phyloP scores from a whole-genome alignment of 2,329 filamentous ascomycete species.

The Penicillium sp. region DNA sequence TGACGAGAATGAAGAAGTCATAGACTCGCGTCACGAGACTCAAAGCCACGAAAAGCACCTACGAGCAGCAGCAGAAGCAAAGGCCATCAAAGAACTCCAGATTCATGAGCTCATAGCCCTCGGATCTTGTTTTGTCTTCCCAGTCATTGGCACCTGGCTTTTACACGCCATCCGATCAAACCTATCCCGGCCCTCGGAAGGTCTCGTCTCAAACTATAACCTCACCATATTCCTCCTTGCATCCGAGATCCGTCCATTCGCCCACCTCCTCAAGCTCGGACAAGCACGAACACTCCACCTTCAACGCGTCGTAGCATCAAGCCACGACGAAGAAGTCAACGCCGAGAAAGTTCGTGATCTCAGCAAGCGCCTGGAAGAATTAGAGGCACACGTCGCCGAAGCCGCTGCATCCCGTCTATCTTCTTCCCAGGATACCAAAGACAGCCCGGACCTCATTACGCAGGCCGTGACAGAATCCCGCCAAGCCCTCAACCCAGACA shows the following conservation, averaged over 20 bases:
- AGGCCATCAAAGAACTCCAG: slow-evolving; percentile 66
- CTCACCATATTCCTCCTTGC: slow-evolving; percentile 86
- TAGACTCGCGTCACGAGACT: slow-evolving; percentile 10
- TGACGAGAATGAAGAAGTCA: slow-evolving; percentile 31
- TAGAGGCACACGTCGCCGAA: slow-evolving; percentile 64
- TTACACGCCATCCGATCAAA: slow-evolving; percentile 80
- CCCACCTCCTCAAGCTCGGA: slow-evolving; percentile 79
- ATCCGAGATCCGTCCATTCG: slow-evolving; percentile 80
- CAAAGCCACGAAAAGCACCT: slow-evolving; percentile 14
- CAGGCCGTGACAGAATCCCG: slow-evolving; percentile 60
- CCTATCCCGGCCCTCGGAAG: slow-evolving; percentile 80
- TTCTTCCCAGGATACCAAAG: slow-evolving; percentile 36
- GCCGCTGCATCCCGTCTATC: slow-evolving; percentile 33
- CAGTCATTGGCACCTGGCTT: slow-evolving; percentile 77
- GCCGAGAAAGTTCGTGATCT: slow-evolving; percentile 57
- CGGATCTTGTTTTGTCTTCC: slow-evolving; percentile 76
- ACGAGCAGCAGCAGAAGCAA: slow-evolving; percentile 27
- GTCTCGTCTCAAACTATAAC: slow-evolving; percentile 89
- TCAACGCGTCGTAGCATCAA: slow-evolving; percentile 66
- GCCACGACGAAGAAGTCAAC: slow-evolving; percentile 40
- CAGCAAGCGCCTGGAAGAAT: slow-evolving; percentile 66
- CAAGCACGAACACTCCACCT: slow-evolving; percentile 78
- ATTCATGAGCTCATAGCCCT: slow-evolving; percentile 76
- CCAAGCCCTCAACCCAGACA: slow-evolving; percentile 72
- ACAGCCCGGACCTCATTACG: slow-evolving; percentile 46